Evolutionary conservation across 768 basidiomycete genomes (phyloP).

Genomic region (Filobasidium floriforme): DNA sequence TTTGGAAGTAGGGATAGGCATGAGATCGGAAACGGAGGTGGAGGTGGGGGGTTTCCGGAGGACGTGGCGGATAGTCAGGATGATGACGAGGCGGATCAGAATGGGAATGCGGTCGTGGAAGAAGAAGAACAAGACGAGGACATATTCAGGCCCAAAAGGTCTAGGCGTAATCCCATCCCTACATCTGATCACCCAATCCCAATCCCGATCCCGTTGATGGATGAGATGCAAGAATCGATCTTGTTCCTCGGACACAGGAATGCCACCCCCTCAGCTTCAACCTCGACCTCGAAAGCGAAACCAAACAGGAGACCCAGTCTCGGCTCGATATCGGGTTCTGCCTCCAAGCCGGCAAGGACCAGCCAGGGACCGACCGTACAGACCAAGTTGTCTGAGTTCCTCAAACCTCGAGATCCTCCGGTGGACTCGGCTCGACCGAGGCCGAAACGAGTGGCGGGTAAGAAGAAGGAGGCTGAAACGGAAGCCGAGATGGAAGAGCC

Average conservation of each 20-base stretch:
- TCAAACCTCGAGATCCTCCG: background rate
- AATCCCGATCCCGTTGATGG: background rate
- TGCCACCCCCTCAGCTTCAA: background rate
- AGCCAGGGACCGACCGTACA: background rate
- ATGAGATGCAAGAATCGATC: slow-evolving; percentile 7
- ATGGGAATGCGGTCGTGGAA: no score
- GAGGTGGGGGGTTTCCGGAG: background rate
- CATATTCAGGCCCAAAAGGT: background rate
- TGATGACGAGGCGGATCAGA: background rate
- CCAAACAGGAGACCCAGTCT: background rate
- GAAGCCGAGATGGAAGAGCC: background rate
- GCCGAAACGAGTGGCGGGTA: background rate
- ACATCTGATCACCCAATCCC: background rate
- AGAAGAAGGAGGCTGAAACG: background rate
- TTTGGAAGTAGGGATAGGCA: background rate
- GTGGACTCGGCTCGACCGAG: background rate
- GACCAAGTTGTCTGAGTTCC: background rate
- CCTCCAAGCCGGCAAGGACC: background rate
- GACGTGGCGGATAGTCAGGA: background rate
- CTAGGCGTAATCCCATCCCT: background rate
- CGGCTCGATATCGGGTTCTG: background rate
- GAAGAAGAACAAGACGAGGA: background rate
- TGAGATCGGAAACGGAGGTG: background rate
- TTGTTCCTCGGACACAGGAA: background rate
- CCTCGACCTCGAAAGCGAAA: background rate